Percentiles rank a stretch among this genome's conserved stretches.
Conservation (phyloP, 257 asterid species). For the Petunia secreta region DNA sequence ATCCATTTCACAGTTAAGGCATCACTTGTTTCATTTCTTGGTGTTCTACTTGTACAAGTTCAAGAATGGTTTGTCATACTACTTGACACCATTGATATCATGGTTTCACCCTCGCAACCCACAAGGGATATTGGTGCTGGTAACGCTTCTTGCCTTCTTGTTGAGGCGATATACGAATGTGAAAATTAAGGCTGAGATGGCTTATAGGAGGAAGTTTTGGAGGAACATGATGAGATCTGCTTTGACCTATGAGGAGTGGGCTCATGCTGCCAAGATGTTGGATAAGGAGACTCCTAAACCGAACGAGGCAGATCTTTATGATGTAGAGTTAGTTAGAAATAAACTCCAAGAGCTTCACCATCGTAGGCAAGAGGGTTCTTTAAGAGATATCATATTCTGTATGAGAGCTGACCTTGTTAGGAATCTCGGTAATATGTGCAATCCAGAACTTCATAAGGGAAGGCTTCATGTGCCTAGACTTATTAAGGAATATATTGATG, state of each 20-base stretch:
- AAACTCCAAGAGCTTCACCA: conserved; percentile 76
- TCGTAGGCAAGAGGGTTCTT: conserved; percentile 81
- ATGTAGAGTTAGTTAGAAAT: conserved; percentile 72
- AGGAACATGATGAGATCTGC: conserved; percentile 86
- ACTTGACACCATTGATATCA: conserved; percentile 56
- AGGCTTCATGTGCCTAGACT: conserved; percentile 77
- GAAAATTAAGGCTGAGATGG: conserved; percentile 75
- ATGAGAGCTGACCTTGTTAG: conserved; percentile 86
- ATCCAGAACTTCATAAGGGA: conserved; percentile 80
- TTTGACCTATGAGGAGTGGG: conserved; percentile 82
- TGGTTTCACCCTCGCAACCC: conserved; percentile 89
- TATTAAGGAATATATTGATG: conserved; percentile 81
- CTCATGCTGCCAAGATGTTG: conserved; percentile 84
- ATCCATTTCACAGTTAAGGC: conserved; percentile 73
- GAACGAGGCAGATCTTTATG: conserved; percentile 72
- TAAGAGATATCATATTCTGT: conserved; percentile 73
- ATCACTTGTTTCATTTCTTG: conserved; percentile 41
- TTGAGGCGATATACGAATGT: conserved; percentile 72
- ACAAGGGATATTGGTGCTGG: conserved; percentile 78
- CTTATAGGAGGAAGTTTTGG: conserved; percentile 85
- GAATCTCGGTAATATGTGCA: conserved; percentile 82
- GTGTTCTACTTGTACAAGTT: conserved; percentile 43
- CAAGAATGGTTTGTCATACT: conserved; percentile 42
- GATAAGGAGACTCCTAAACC: conserved; percentile 67
- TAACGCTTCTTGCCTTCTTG: conserved; percentile 68